Base-by-base conservation (phyloP, 2,329 filamentous ascomycete genomes). In the Fusarium sororula region DNA sequence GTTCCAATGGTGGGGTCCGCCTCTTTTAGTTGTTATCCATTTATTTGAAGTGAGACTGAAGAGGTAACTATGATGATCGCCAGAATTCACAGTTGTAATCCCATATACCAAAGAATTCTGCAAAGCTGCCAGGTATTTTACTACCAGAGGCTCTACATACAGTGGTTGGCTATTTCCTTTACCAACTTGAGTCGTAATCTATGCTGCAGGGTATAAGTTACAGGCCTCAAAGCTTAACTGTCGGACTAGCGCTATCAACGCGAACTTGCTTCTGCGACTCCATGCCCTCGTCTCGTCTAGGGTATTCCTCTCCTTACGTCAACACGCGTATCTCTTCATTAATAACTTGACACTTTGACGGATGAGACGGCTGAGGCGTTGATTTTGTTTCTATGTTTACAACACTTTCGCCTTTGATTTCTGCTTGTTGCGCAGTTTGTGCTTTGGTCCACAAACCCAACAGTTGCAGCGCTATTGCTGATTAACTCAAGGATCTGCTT, bases 231-330 rank as follows among this genome's bases (percentile, higher is more conserved):
- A 73, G 42, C 51, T 55, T 63, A 74, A 74, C 67, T 74, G 63
- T 59, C 51, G 44, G 38, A 30, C 63, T 60, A 72, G 65, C 63
- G 68, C 68, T 68, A 57, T 74, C 68, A 63, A 73, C 66, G 39
- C 62, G 72, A 75, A 75, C 69, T 75, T 75, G 73, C 73, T 75
- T 75, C 63, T 75, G 72, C 56, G 48, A 64, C 58, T 75, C 62
- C 58, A 44, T 73, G 58, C 47, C 59, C 56, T 74, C 63, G 37
- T 53, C 66, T 70, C 63, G 37, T 67, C 66, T 70, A 47, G 47
- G 66, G 59, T 60, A 68, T n/a, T 44, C 57, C 30, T 54, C 53
- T 64, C 72, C 62, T 70, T 73, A 63, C 68, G 51, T 69, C 68
- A 75, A 75, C 72, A 66, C 38, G 50, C 41, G 67, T 44, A 41